phyloP scores from a whole-genome alignment of 2,329 filamentous ascomycete genomes.

The Tolypocladium paradoxum region DNA sequence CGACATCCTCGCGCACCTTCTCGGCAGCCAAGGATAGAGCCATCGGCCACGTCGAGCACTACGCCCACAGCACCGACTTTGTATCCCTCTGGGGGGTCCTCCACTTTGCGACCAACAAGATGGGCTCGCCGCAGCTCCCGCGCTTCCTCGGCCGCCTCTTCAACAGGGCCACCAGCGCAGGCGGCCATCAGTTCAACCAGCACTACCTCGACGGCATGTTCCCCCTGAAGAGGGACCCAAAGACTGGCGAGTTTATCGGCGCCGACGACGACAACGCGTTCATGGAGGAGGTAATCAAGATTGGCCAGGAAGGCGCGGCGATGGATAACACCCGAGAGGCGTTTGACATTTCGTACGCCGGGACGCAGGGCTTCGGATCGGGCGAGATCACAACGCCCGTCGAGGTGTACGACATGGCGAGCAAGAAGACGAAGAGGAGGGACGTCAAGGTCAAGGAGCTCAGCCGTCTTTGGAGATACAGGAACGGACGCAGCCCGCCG shows the following conservation, averaged over 20 bases:
- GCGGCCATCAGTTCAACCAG: slow-evolving; percentile 49
- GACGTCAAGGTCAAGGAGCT: slow-evolving; percentile 46
- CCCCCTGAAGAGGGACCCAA: slow-evolving; percentile 32
- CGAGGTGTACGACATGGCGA: slow-evolving; percentile 24
- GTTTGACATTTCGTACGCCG: slow-evolving; percentile 35
- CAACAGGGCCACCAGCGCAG: slow-evolving; percentile 34
- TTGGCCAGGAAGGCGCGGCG: slow-evolving; percentile 32
- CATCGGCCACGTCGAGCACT: slow-evolving; percentile 69
- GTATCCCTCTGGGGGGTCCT: slow-evolving; percentile 66
- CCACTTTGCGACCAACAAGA: slow-evolving; percentile 45
- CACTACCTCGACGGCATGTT: slow-evolving; percentile 55
- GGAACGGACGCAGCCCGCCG: slow-evolving; percentile 45
- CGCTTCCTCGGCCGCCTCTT: slow-evolving; percentile 55
- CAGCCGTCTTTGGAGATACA: slow-evolving; percentile 51
- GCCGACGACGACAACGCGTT: slow-evolving; percentile 43
- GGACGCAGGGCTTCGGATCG: slow-evolving; percentile 25
- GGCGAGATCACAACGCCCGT: slow-evolving; percentile 23
- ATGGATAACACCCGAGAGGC: slow-evolving; percentile 33
- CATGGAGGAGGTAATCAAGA: slow-evolving; percentile 46
- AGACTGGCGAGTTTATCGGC: slow-evolving; percentile 29
- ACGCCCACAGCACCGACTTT: slow-evolving; percentile 63
- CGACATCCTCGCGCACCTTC: slow-evolving; percentile 24
- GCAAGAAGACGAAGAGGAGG: slow-evolving; percentile 14
- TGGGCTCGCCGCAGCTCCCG: slow-evolving; percentile 34
- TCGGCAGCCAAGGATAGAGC: slow-evolving; percentile 33